Evolutionary conservation across 2,329 filamentous ascomycete species (phyloP).

Genomic region (Colletotrichum noveboracense): DNA sequence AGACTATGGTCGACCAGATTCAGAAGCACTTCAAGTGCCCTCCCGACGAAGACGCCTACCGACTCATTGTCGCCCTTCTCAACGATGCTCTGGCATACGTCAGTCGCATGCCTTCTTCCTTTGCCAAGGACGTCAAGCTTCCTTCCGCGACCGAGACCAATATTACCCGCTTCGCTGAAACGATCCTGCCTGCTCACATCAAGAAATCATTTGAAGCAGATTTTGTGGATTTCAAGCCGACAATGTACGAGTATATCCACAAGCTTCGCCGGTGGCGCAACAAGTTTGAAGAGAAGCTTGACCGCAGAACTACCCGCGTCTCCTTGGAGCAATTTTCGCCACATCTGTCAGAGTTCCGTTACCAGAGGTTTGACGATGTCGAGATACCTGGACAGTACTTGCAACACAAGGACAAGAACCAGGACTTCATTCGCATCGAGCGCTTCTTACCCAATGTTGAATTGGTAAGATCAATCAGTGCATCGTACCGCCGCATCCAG

Average conservation of each 20-base stretch:
- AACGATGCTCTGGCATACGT: constrained; percentile 96
- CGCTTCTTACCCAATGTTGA: constrained; percentile 96
- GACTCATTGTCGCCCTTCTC: constrained; percentile 93
- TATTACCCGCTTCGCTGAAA: constrained; percentile 95
- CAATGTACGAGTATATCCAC: constrained; percentile 98
- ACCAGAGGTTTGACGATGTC: constrained; percentile 98
- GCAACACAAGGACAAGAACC: constrained; percentile 98
- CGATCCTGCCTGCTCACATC: constrained; percentile 92
- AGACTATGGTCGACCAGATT: constrained; percentile 99
- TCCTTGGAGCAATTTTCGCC: constrained; percentile 87
- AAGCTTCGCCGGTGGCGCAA: constrained; percentile 95
- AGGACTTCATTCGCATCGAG: constrained; percentile 97
- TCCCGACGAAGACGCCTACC: constrained; percentile 96
- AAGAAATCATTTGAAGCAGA: constrained; percentile 97
- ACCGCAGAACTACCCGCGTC: constrained; percentile 75
- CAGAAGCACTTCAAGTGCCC: constrained; percentile 99
- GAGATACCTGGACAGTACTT: constrained; percentile 97
- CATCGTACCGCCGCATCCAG: constrained; percentile 90
- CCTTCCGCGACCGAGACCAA: constrained; percentile 92
- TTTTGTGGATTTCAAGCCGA: constrained; percentile 93
- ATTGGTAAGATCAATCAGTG: constrained; percentile 85
- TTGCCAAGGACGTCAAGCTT: constrained; percentile 89
- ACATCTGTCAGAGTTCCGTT: constrained; percentile 94
- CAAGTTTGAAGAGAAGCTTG: constrained; percentile 97
- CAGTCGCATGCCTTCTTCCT: constrained; percentile 82